Percentiles rank a stretch among this genome's conserved stretches.
phyloP scores from a whole-genome alignment of 768 basidiomycete species.

The Rhizopogon vinicolor region DNA sequence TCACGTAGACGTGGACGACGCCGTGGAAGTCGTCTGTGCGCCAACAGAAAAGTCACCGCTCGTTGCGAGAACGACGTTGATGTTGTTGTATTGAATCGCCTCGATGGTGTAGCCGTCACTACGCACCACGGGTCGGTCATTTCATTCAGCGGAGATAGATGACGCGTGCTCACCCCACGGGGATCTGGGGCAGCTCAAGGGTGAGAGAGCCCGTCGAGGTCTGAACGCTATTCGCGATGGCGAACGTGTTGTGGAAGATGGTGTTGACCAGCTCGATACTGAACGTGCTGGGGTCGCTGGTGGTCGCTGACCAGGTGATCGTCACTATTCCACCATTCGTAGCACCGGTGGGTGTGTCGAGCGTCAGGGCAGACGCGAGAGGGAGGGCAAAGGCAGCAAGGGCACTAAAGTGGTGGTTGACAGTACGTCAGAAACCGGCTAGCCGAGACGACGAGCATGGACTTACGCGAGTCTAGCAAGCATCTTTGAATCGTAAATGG shows the following conservation, averaged over 20 bases:
- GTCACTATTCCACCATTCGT: constrained; percentile 31
- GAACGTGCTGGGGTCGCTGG: constrained; percentile 38
- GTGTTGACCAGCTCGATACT: constrained; percentile 44
- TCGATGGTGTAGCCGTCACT: constrained; percentile 47
- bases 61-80: constrained; percentile 38
- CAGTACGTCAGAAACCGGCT: not conserved
- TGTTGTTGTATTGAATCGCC: constrained; percentile 34
- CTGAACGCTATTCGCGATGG: constrained; percentile 51
- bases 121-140: not conserved
- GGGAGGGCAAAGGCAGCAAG: constrained; percentile 42
- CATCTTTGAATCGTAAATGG: constrained; percentile 36
- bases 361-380: constrained; percentile 37
- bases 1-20: constrained; percentile 10
- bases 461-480: constrained; percentile 45
- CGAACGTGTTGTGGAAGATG: constrained; percentile 48
- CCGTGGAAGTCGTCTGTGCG: constrained; percentile 5
- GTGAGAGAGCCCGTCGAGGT: constrained; percentile 29
- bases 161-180: constrained; percentile 31
- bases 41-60: constrained; percentile 41
- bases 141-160: not conserved
- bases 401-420: constrained; percentile 30
- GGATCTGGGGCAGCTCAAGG: constrained; percentile 44
- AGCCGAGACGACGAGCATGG: not conserved
- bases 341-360: constrained; percentile 32
- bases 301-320: constrained; percentile 40